Conservation (phyloP, 2,329 filamentous ascomycete species). For the Clonostachys chloroleuca region DNA sequence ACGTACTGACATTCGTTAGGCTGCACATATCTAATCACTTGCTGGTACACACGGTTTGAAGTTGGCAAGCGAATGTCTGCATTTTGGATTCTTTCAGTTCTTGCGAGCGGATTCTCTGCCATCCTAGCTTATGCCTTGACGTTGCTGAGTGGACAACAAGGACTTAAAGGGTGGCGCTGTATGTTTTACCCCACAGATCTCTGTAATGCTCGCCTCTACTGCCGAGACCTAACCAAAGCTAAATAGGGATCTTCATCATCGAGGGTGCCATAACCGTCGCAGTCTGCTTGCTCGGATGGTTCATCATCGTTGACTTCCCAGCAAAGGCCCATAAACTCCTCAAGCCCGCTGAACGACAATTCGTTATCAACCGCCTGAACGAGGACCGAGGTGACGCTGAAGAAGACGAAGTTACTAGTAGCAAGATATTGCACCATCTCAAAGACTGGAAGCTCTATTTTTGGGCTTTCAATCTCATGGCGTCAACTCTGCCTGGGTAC, state of each 20-base stretch:
- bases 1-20: background rate
- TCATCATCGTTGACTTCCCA: constrained; percentile 14
- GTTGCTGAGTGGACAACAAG: constrained; percentile 32
- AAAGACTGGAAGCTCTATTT: constrained; percentile 7
- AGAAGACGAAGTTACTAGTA: constrained; percentile 3
- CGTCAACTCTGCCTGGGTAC: constrained; percentile 7
- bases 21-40: constrained; percentile 35
- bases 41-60: constrained; percentile 65
- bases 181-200: too few species aligned
- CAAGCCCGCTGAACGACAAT: constrained; percentile 2
- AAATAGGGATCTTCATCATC: constrained; percentile 32
- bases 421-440: constrained; percentile 3
- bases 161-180: constrained; percentile 36
- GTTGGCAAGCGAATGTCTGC: constrained; percentile 50
- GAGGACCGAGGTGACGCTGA: constrained; percentile 8
- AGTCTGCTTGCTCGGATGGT: constrained; percentile 6
- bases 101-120: constrained; percentile 15
- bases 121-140: constrained; percentile 14
- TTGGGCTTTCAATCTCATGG: constrained; percentile 8
- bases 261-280: constrained; percentile 6
- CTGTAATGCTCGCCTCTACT: background rate
- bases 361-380: constrained; percentile 7
- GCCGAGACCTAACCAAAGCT: background rate
- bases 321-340: constrained; percentile 6
- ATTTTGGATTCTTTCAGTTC: constrained; percentile 17